Percentiles rank a stretch among this genome's conserved stretches.
These are phyloP conservation scores for Cornus suecica DNA, from an alignment of 148 eudicot species.

Conservation along the genomic window DNA sequence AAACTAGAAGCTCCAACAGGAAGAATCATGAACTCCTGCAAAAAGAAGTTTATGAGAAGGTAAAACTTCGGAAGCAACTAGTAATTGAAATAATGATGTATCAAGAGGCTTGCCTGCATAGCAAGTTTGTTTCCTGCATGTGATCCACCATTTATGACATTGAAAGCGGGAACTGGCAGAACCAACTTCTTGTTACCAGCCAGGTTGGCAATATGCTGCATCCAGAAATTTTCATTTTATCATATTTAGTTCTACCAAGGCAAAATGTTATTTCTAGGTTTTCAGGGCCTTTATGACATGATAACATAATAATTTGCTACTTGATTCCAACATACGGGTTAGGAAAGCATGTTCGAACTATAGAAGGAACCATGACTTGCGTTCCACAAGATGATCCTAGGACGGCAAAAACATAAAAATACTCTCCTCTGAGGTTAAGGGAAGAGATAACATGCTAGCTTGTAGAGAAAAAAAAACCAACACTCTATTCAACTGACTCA, in stretches of 20 bases:
- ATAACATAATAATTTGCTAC: neutral
- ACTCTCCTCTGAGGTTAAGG: neutral
- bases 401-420: neutral
- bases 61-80: neutral
- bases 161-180: constrained; percentile 97
- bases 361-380: neutral
- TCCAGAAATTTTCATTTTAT: constrained; percentile 1
- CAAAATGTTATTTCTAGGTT: neutral
- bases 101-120: constrained; percentile 59
- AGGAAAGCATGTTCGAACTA: neutral
- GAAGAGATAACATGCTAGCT: neutral
- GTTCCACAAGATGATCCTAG: neutral
- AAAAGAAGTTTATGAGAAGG: constrained; percentile 12
- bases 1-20: constrained; percentile 86
- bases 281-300: neutral
- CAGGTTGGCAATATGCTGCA: constrained; percentile 91
- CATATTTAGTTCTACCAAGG: neutral
- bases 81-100: neutral
- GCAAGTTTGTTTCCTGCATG: constrained; percentile 99
- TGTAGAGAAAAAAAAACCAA: neutral
- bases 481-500: neutral
- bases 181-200: constrained; percentile 94
- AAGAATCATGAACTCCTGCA: constrained; percentile 95
- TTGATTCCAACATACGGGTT: neutral
- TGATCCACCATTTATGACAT: constrained; percentile 98